Conservation (phyloP, 768 basidiomycete genomes). For the Lactarius vividus region DNA sequence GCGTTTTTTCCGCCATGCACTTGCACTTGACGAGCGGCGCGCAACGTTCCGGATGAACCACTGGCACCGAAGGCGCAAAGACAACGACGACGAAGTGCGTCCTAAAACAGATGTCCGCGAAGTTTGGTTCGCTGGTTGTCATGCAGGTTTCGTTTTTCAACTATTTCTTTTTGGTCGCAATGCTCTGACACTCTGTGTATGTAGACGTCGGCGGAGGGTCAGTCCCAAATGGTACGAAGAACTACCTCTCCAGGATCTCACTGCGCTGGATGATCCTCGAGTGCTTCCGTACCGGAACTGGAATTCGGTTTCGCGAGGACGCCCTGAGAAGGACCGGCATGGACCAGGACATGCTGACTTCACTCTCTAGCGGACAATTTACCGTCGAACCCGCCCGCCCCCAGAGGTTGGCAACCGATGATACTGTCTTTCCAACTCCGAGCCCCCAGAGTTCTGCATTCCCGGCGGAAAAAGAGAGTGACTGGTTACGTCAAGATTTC, state of each 20-base stretch:
- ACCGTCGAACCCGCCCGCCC: not conserved
- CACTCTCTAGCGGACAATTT: not conserved
- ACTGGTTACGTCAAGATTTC: constrained; percentile 28
- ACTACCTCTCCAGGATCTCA: constrained; percentile 65
- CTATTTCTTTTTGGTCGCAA: not conserved
- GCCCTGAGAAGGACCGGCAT: not conserved
- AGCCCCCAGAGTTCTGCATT: not conserved
- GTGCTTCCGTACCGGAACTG: constrained; percentile 46
- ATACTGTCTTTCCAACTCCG: not conserved
- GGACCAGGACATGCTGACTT: not conserved
- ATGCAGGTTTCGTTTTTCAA: constrained; percentile 50
- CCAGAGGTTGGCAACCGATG: not conserved
- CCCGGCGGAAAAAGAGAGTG: not conserved
- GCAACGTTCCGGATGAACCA: constrained; percentile 47
- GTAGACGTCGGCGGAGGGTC: constrained; percentile 78
- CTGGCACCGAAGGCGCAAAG: constrained; percentile 32
- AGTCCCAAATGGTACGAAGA: constrained; percentile 51
- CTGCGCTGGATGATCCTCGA: constrained; percentile 59
- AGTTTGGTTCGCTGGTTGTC: constrained; percentile 79
- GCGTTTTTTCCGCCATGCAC: constrained; percentile 65
- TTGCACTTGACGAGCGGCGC: constrained; percentile 68
- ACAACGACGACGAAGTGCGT: constrained; percentile 41
- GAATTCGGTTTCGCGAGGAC: constrained; percentile 38
- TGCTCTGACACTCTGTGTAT: not conserved
- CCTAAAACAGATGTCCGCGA: constrained; percentile 60